Conservation (phyloP, 1,284 basidiomycete genomes). For the Wallemia ichthyophaga region DNA sequence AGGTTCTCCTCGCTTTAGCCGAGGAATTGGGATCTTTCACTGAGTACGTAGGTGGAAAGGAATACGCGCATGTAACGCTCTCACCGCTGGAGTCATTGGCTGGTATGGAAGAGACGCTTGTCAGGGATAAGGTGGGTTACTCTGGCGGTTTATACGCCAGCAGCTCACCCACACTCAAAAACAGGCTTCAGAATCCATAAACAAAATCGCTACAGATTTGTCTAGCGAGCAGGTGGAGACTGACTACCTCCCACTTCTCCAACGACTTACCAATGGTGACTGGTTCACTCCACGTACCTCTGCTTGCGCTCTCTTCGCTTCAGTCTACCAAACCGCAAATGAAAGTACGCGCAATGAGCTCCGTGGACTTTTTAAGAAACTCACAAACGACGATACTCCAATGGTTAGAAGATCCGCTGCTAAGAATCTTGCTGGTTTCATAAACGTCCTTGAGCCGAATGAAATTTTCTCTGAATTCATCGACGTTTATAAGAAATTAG, state of each 20-base stretch:
- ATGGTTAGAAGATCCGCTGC: constrained; percentile 96
- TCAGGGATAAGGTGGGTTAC: constrained; percentile 73
- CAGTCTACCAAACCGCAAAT: constrained; percentile 60
- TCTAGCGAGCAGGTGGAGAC: constrained; percentile 60
- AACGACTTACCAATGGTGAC: constrained; percentile 68
- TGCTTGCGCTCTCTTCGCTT: constrained; percentile 71
- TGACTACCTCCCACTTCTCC: constrained; percentile 68
- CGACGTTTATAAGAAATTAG: constrained; percentile 75
- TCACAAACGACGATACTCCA: constrained; percentile 84
- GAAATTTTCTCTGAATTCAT: constrained; percentile 51
- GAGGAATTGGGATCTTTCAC: constrained; percentile 81
- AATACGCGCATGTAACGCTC: constrained; percentile 62
- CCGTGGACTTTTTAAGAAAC: constrained; percentile 49
- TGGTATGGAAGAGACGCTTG: constrained; percentile 89
- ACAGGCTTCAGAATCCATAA: constrained; percentile 85
- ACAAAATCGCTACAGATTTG: constrained; percentile 55
- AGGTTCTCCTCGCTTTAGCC: constrained; percentile 80
- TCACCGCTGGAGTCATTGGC: constrained; percentile 87
- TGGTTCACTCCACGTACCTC: constrained; percentile 99
- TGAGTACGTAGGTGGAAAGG: constrained; percentile 76
- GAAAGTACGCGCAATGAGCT: constrained; percentile 56
- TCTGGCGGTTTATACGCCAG: neutral
- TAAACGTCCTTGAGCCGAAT: neutral
- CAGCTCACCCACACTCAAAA: neutral
- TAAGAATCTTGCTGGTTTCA: constrained; percentile 40